These are phyloP conservation scores for Colletotrichum chlorophyti DNA, from an alignment of 2,329 filamentous ascomycete genomes.

Conservation along the genomic window DNA sequence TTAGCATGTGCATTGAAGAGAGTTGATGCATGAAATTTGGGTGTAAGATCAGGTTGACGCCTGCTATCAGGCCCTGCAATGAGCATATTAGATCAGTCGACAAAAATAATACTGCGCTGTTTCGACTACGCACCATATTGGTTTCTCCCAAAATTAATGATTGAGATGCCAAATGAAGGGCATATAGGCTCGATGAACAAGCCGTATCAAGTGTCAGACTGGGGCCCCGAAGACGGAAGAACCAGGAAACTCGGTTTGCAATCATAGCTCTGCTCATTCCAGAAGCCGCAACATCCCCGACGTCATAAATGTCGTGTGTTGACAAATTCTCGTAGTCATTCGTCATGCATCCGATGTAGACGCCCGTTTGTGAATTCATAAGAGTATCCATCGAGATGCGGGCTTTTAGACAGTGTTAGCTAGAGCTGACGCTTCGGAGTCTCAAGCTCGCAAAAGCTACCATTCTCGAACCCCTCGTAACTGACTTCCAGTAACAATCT, in stretches of 20 bases:
- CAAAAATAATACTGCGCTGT: too few relatives aligned
- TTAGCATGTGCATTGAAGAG: slow-evolving; percentile 26
- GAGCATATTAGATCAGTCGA: neutral
- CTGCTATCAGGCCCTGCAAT: slow-evolving; percentile 16
- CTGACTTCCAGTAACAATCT: slow-evolving; percentile 42
- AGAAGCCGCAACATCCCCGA: slow-evolving; percentile 38
- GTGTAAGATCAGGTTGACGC: slow-evolving; percentile 20
- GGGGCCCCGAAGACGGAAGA: slow-evolving; percentile 37
- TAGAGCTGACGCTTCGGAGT: neutral
- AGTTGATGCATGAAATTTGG: slow-evolving; percentile 30
- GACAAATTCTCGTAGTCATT: slow-evolving; percentile 55
- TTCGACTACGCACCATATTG: neutral
- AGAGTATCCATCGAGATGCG: slow-evolving; percentile 54
- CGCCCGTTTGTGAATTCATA: slow-evolving; percentile 54
- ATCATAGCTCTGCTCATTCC: slow-evolving; percentile 22
- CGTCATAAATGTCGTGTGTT: slow-evolving; percentile 50
- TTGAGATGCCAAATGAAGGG: slow-evolving; percentile 40
- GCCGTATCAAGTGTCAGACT: slow-evolving; percentile 44
- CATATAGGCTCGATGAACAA: slow-evolving; percentile 41
- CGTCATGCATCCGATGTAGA: slow-evolving; percentile 54
- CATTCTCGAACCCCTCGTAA: slow-evolving; percentile 44
- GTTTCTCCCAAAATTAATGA: slow-evolving; percentile 38
- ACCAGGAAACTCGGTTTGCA: slow-evolving; percentile 30
- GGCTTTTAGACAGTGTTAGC: slow-evolving; percentile 41
- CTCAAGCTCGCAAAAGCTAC: slow-evolving; percentile 34